phyloP scores from a whole-genome alignment of 495 filamentous ascomycete genomes.

The Annulohypoxylon nitens region DNA sequence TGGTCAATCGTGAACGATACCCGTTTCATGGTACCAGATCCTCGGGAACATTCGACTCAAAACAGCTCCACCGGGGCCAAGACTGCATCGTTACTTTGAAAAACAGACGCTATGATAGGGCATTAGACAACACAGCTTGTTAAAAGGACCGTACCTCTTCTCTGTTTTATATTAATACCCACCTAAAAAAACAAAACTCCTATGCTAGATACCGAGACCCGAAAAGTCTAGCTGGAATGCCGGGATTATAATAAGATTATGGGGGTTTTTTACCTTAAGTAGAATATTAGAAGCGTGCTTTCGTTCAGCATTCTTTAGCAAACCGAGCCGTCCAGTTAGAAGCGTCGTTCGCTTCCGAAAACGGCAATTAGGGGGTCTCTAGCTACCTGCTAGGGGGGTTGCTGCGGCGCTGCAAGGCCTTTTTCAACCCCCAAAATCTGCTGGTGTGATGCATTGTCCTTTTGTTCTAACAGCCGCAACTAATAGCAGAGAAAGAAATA shows the following conservation, averaged over 20 bases:
- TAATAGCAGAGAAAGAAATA: slow-evolving; percentile 9
- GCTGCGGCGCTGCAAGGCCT: neutral
- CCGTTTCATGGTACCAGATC: slow-evolving; percentile 2
- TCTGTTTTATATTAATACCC: slow-evolving; percentile 20
- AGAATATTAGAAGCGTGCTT: slow-evolving; percentile 12
- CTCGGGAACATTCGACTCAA: slow-evolving; percentile 15
- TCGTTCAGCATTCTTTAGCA: neutral
- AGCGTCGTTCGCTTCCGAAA: slow-evolving; percentile 29
- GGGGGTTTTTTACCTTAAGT: slow-evolving; percentile 9
- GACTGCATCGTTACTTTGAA: slow-evolving; percentile 7
- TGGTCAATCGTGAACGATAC: neutral
- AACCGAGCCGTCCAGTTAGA: slow-evolving; percentile 26
- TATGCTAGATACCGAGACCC: slow-evolving; percentile 9
- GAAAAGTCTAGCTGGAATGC: slow-evolving; percentile 14
- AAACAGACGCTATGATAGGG: slow-evolving; percentile 10
- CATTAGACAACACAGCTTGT: neutral
- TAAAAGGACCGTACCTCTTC: slow-evolving; percentile 36
- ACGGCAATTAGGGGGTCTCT: slow-evolving; percentile 33
- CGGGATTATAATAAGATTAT: slow-evolving; percentile 20
- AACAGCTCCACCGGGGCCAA: slow-evolving; percentile 18
- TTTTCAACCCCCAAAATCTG: neutral
- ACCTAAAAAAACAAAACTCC: neutral
- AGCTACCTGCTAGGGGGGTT: slow-evolving; percentile 1
- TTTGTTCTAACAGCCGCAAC: slow-evolving; percentile 38
- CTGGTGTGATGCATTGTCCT: slow-evolving; percentile 38